Evolutionary conservation across 805 yeast species (phyloP).

Genomic region (Yarrowia alimentaria): DNA sequence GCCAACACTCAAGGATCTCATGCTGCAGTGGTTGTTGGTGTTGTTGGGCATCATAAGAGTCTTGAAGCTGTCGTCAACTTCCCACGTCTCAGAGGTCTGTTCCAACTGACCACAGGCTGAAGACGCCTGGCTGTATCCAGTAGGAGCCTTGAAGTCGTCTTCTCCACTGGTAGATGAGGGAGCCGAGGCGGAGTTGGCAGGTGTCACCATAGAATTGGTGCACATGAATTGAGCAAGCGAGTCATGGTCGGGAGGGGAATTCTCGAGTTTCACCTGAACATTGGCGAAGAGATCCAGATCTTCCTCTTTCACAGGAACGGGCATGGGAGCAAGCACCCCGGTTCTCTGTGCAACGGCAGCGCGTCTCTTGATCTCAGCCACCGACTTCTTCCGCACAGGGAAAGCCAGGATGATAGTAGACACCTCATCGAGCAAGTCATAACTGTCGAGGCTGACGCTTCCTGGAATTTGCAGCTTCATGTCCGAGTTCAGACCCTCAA

Average conservation of each 20-base stretch:
- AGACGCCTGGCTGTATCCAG: background rate
- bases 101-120: conserved; percentile 26
- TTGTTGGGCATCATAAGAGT: conserved; percentile 3
- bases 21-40: background rate
- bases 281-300: background rate
- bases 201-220: conserved; percentile 23
- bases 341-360: background rate
- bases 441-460: conserved; percentile 30
- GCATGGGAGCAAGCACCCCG: conserved; percentile 4
- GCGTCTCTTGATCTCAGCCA: conserved; percentile 1
- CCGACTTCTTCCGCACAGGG: conserved; percentile 16
- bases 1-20: conserved; percentile 19
- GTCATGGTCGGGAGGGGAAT: conserved; percentile 13
- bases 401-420: conserved; percentile 31
- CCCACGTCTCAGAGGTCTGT: conserved; percentile 10
- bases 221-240: conserved; percentile 6
- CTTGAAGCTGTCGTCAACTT: conserved; percentile 21
- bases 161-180: conserved; percentile 21
- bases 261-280: conserved; percentile 1
- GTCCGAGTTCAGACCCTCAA: conserved; percentile 33
- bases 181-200: conserved; percentile 20
- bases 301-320: conserved; percentile 15
- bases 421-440: conserved; percentile 31
- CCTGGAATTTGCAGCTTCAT: conserved; percentile 34
- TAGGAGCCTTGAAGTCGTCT: conserved; percentile 19